Base-by-base conservation (phyloP, 345 rosid genomes). In the Nephelium lappaceum region DNA sequence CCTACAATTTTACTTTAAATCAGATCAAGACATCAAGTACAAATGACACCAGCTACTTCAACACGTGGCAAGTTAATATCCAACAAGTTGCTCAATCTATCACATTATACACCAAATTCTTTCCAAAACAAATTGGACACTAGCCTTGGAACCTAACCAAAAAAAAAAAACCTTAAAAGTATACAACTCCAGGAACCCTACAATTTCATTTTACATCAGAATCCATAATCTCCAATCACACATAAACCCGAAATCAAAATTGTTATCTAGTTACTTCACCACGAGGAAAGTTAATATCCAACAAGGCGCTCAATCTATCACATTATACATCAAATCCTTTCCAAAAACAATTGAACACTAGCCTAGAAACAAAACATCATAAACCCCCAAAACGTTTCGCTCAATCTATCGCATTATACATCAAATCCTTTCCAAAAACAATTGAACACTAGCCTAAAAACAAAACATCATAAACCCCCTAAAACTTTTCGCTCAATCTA, bases 201-300 rank as follows among this genome's bases (percentile, higher is more conserved):
- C 24, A 60, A 19, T 5, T 7, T 11, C 51, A 45, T n/a, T 45
- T 23, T n/a, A 60, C 5, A 60, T 60, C 64, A 21, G 25, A 23
- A 45, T 45, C 10, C 51, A 45, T 45, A 8, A 5, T 8, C 51
- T 11, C 51, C 51, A 45, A 45, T 45, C 51, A 45, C 12, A 8
- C 51, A 45, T 62, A 24, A 62, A 63, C 69, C 77, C 63, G 25
- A 74, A 62, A 74, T 36, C 57, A 42, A 1, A 25, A 55, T 18
- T 25, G 31, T 8, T 25, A 42, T 66, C 58, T 0, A 25, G 69
- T 27, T 62, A 47, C 10, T 25, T 74, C 77, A 62, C n/a, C 47
- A 16, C 27, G 1, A 16, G 31, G 6, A 9, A 61, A 61, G 53
- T 41, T 61, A 12, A 60, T 10, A 60, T 60, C 8, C 8, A 27